Conservation (phyloP, 2,329 filamentous ascomycete species). For the Nothopassalora personata region DNA sequence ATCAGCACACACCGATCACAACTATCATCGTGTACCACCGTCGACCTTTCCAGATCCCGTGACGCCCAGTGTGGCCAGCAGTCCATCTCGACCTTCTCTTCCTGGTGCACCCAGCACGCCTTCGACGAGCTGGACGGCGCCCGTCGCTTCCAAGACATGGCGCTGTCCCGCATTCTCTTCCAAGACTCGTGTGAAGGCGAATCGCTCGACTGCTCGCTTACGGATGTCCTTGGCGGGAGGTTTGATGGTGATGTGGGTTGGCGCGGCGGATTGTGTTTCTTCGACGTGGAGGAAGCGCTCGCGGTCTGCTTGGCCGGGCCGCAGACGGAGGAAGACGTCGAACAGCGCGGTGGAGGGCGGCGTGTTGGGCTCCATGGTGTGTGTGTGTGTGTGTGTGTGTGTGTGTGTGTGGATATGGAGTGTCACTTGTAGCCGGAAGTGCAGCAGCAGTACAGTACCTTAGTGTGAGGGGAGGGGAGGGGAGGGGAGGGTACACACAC, state of each 20-base stretch:
- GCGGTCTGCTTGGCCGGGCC: slow-evolving; percentile 38
- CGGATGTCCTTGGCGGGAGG: slow-evolving; percentile 73
- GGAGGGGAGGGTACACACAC: no score
- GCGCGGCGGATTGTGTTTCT: slow-evolving; percentile 33
- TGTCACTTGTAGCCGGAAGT: no score
- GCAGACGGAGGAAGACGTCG: slow-evolving; percentile 83
- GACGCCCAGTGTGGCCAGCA: slow-evolving; percentile 86
- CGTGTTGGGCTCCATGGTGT: slow-evolving; percentile 25
- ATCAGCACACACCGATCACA: background rate
- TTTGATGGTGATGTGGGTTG: slow-evolving; percentile 50
- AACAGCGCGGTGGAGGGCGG: slow-evolving; percentile 55
- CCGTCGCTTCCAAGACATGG: slow-evolving; percentile 77
- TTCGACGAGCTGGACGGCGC: slow-evolving; percentile 68
- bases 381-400: no score
- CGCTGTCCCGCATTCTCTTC: slow-evolving; percentile 79
- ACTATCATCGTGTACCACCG: background rate
- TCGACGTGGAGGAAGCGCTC: slow-evolving; percentile 81
- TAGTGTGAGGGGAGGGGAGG: no score
- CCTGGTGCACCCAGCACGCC: slow-evolving; percentile 70
- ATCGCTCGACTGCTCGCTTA: slow-evolving; percentile 84
- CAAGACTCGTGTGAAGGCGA: slow-evolving; percentile 90
- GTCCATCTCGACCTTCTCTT: slow-evolving; percentile 76
- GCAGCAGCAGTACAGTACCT: no score
- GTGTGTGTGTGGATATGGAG: background rate
- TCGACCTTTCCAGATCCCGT: slow-evolving; percentile 91